Conservation (phyloP, 495 filamentous ascomycete genomes). For the Penicillium pulvis region DNA sequence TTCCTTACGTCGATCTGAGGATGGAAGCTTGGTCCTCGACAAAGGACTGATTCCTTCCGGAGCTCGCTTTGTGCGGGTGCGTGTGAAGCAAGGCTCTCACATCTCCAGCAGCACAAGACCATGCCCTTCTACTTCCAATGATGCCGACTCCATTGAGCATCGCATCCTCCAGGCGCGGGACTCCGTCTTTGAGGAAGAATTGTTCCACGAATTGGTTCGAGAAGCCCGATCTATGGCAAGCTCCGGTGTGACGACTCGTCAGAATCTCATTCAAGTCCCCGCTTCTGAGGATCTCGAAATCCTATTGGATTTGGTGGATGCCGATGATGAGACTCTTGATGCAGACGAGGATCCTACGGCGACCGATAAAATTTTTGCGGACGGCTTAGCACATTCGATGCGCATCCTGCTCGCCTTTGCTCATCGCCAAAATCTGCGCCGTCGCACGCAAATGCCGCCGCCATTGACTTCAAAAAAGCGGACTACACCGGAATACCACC, state of each 20-base stretch:
- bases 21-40: slow-evolving; percentile 76
- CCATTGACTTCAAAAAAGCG: slow-evolving; percentile 56
- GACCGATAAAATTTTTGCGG: slow-evolving; percentile 46
- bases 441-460: slow-evolving; percentile 61
- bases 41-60: slow-evolving; percentile 60
- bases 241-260: slow-evolving; percentile 63
- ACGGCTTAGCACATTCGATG: slow-evolving; percentile 59
- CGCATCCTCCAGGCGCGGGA: slow-evolving; percentile 81
- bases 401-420: slow-evolving; percentile 71
- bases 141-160: slow-evolving; percentile 53
- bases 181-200: slow-evolving; percentile 85
- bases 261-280: slow-evolving; percentile 60
- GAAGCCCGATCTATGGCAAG: slow-evolving; percentile 72
- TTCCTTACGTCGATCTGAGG: slow-evolving; percentile 68
- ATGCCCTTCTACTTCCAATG: slow-evolving; percentile 32
- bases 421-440: slow-evolving; percentile 66
- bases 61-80: slow-evolving; percentile 66
- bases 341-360: slow-evolving; percentile 13
- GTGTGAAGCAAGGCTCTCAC: slow-evolving; percentile 44
- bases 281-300: slow-evolving; percentile 54
- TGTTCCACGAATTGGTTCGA: slow-evolving; percentile 87
- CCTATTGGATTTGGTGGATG: slow-evolving; percentile 65
- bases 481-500: slow-evolving; percentile 52
- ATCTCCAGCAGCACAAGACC: slow-evolving; percentile 46
- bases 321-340: slow-evolving; percentile 40